phyloP scores from a whole-genome alignment of 148 eudicot species.

The Vaccinium myrtillus region DNA sequence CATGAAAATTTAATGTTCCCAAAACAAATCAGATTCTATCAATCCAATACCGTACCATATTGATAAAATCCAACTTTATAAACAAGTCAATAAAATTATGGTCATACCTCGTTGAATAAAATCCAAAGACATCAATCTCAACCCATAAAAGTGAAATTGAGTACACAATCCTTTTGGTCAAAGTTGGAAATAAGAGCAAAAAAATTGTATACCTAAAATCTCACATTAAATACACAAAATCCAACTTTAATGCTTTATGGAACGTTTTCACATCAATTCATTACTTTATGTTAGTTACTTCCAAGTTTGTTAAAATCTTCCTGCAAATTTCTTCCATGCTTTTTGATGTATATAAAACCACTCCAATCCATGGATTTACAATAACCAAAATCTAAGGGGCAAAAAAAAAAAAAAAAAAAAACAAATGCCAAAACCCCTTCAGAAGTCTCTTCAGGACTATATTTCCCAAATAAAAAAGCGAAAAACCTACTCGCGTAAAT shows the following conservation, averaged over 20 bases:
- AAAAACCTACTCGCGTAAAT: constrained; percentile 20
- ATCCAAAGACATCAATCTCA: neutral
- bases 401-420: neutral
- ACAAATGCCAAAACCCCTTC: constrained; percentile 52
- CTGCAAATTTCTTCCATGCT: neutral
- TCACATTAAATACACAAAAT: constrained; percentile 9
- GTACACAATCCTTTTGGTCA: neutral
- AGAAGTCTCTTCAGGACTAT: constrained; percentile 48
- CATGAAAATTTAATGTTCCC: neutral
- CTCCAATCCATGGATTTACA: neutral
- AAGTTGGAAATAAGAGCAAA: neutral
- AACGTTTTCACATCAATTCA: neutral
- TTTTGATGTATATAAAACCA: neutral
- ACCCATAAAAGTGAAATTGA: neutral
- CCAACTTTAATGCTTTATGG: constrained; percentile 1
- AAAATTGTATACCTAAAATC: neutral
- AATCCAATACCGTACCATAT: neutral
- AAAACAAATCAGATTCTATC: neutral
- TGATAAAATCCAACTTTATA: no score
- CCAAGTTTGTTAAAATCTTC: neutral
- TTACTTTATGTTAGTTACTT: neutral
- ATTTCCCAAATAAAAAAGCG: constrained; percentile 51
- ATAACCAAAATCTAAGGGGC: neutral
- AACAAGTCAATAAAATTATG: neutral
- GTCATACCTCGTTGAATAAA: neutral